These are phyloP conservation scores for Catunica adiposa DNA, from an alignment of 2,329 filamentous ascomycete species.

Conservation along the genomic window DNA sequence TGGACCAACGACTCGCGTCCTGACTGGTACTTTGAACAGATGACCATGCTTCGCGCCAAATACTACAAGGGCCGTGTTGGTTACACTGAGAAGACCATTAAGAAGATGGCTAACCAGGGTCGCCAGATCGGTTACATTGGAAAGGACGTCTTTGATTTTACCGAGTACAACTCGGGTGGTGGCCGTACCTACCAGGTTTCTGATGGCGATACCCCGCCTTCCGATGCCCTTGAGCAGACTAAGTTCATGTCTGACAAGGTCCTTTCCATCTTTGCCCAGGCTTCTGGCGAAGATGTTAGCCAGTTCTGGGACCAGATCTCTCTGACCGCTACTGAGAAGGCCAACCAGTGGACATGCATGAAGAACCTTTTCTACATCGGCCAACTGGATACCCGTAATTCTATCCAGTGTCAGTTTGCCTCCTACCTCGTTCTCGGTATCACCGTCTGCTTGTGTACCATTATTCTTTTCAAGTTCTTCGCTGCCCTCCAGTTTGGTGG, in stretches of 20 bases:
- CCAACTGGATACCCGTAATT: slow-evolving; percentile 80
- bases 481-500: slow-evolving; percentile 82
- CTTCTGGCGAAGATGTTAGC: slow-evolving; percentile 63
- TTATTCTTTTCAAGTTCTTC: slow-evolving; percentile 79
- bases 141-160: slow-evolving; percentile 73
- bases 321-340: slow-evolving; percentile 38
- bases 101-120: slow-evolving; percentile 46
- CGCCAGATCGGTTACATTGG: slow-evolving; percentile 62
- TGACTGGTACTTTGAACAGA: slow-evolving; percentile 87
- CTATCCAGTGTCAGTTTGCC: slow-evolving; percentile 67
- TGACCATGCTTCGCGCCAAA: slow-evolving; percentile 56
- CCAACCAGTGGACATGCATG: slow-evolving; percentile 64
- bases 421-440: slow-evolving; percentile 79
- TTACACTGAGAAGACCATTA: slow-evolving; percentile 63
- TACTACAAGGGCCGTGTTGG: slow-evolving; percentile 81
- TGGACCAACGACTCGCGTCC: slow-evolving; percentile 66
- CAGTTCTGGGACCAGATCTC: slow-evolving; percentile 63
- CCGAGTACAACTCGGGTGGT: slow-evolving; percentile 54
- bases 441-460: slow-evolving; percentile 63
- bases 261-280: slow-evolving; percentile 58
- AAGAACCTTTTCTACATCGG: slow-evolving; percentile 93
- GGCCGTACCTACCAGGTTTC: slow-evolving; percentile 49
- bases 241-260: slow-evolving; percentile 72
- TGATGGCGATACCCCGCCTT: slow-evolving; percentile 31
- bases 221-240: slow-evolving; percentile 33